Evolutionary conservation across 106 monocot genomes (phyloP).

Genomic region (Platanthera zijinensis): DNA sequence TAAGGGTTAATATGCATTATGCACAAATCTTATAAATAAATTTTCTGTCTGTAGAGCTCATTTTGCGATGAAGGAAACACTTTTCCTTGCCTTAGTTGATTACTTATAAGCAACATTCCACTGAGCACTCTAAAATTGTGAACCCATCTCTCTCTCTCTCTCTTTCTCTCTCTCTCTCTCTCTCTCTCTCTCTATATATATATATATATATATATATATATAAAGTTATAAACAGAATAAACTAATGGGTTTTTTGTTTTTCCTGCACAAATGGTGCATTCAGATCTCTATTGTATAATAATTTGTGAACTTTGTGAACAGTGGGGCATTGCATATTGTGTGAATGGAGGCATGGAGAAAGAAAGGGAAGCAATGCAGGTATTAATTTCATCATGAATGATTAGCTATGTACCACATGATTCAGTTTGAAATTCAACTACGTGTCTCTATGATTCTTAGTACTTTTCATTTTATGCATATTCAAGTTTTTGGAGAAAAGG

Average conservation of each 20-base stretch:
- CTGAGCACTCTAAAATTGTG: not conserved
- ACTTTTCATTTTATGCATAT: not conserved
- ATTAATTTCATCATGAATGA: not conserved
- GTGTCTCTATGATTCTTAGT: not conserved
- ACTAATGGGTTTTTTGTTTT: not conserved
- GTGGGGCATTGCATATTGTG: conserved; percentile 85
- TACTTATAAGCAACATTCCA: not conserved
- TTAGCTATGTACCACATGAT: not conserved
- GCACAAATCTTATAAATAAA: too few species aligned
- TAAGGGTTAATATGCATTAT: too few species aligned
- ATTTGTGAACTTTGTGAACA: conserved; percentile 12
- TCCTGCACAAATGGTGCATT: not conserved
- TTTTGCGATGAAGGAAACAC: not conserved
- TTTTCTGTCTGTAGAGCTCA: too few species aligned
- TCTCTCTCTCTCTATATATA: too few species aligned
- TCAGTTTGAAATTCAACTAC: not conserved
- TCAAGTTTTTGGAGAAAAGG: conserved; percentile 80
- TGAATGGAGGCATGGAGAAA: conserved; percentile 47
- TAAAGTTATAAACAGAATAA: not conserved
- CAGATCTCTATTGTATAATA: not conserved
- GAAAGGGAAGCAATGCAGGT: conserved; percentile 72
- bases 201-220: too few species aligned
- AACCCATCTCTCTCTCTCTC: not conserved
- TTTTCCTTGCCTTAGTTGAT: not conserved
- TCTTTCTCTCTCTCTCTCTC: too few species aligned